phyloP scores from a whole-genome alignment of 2,329 filamentous ascomycete genomes.

The Nigrospora osmanthi region DNA sequence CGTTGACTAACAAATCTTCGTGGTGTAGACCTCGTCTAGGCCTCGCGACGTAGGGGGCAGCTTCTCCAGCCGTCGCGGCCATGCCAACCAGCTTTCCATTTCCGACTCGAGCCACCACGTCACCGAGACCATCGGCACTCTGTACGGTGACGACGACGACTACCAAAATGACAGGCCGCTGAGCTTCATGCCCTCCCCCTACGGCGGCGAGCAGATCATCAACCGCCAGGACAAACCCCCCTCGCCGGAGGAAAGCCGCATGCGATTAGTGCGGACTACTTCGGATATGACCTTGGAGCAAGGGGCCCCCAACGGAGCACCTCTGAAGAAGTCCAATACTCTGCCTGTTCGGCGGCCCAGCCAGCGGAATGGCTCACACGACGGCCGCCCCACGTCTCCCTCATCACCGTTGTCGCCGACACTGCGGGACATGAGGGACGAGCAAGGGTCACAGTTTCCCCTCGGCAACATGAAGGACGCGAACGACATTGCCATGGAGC shows the following conservation, averaged over 20 bases:
- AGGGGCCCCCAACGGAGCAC: too few species aligned
- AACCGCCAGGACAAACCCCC: conserved; percentile 20
- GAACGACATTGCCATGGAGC: conserved; percentile 81
- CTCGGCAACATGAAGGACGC: conserved; percentile 87
- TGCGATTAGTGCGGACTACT: conserved; percentile 33
- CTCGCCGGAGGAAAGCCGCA: conserved; percentile 29
- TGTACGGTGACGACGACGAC: conserved; percentile 74
- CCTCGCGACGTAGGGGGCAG: conserved; percentile 48
- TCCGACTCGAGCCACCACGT: conserved; percentile 91
- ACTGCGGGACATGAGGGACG: conserved; percentile 46
- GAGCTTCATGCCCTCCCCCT: conserved; percentile 61
- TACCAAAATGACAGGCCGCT: conserved; percentile 53
- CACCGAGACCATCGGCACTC: conserved; percentile 84
- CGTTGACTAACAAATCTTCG: not conserved
- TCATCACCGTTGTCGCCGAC: conserved; percentile 33
- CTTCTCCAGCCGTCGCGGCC: conserved; percentile 51
- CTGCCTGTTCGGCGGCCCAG: conserved; percentile 28
- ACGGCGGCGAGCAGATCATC: conserved; percentile 43
- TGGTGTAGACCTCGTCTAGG: conserved; percentile 47
- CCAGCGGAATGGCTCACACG: conserved; percentile 32
- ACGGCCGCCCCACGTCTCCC: conserved; percentile 18
- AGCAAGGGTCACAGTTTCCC: conserved; percentile 65
- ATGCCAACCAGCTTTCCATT: conserved; percentile 54
- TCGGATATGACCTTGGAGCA: conserved; percentile 29
- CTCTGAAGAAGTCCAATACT: conserved; percentile 34